Evolutionary conservation across 495 filamentous ascomycete genomes (phyloP), one percentile per base, ranked within the genome.

Genomic region (Aspergillus kassunensis): DNA sequence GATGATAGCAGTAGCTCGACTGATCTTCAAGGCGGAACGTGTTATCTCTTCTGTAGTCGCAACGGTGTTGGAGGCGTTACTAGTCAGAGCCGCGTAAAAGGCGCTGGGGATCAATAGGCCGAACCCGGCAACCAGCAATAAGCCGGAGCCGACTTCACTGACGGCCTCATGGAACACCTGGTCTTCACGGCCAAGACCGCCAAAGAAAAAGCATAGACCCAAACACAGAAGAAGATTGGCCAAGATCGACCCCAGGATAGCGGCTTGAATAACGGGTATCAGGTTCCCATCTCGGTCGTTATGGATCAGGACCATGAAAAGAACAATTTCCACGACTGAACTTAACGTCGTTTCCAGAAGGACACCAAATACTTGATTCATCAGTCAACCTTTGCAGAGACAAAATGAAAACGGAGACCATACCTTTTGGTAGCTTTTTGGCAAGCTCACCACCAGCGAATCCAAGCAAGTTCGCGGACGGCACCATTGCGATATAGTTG

Each of bases 371-470:
- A 92, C 44, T 27, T 39, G 4, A 29, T 6, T 29, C 6, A 29
- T 29, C 27, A 29, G 35, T 39, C 16, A 39, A 9, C 13, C 16
- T 4, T 6, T 8, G 11, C 6, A 4, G 10, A 39, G 19, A 8
- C 5, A 19, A 16, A 8, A 39, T 9, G 8, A 4, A 39, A 18
- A 16, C 18, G 4, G 19, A 7, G 20, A 9, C 6, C 19, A 6
- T 21, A 40, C 37, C 87, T 60, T 87, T 87, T 15, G 86, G 85
- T 24, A 95, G 62, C 65, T 93, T 93, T 54, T 86, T 77, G 1
- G 87, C 85, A 53, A 95, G 67, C 63, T 95, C 87, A 57, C 88
- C 83, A 6, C 88, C 87, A 6, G 87, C 86, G 61, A 96, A 96
- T 0, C 89, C 89, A 23, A 96, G 77, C 43, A 96, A 66, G 57